Percentiles rank a stretch among this genome's conserved stretches.
Conservation (phyloP, 495 filamentous ascomycete species). For the Cetradonia linearis region DNA sequence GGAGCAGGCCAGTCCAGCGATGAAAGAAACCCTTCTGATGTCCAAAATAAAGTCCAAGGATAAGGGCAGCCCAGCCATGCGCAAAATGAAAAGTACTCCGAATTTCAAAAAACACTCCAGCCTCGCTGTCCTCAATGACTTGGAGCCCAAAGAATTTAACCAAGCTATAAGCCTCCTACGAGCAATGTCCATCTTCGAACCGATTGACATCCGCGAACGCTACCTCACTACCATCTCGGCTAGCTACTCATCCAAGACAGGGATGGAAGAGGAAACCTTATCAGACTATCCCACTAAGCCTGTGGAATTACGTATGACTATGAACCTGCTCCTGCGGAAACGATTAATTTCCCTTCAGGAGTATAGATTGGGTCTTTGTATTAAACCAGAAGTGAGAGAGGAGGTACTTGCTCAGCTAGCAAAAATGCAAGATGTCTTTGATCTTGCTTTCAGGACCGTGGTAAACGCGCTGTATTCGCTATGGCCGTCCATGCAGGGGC, state of each 20-base stretch:
- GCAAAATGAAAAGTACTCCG: neutral
- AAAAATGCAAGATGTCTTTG: neutral
- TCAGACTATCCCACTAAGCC: neutral
- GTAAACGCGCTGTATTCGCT: neutral
- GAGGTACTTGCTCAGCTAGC: neutral
- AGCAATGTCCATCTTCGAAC: slow-evolving; percentile 2
- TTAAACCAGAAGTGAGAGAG: neutral
- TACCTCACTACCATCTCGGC: neutral
- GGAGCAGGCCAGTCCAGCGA: neutral
- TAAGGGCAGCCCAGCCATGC: neutral
- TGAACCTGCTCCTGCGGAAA: neutral
- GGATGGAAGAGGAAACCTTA: neutral
- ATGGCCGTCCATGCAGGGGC: neutral
- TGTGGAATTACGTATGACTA: neutral
- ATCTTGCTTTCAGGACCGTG: neutral
- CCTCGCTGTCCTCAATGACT: neutral
- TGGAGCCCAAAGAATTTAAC: too few species aligned
- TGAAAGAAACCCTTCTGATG: neutral
- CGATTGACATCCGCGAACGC: neutral
- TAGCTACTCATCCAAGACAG: neutral
- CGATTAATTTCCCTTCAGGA: neutral
- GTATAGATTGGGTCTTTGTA: neutral
- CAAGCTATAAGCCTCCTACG: neutral
- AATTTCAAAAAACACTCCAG: neutral
- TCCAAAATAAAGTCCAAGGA: neutral